Base-by-base conservation (phyloP, 2,329 filamentous ascomycete species). In the Ophiocordyceps camponoti-saundersi region DNA sequence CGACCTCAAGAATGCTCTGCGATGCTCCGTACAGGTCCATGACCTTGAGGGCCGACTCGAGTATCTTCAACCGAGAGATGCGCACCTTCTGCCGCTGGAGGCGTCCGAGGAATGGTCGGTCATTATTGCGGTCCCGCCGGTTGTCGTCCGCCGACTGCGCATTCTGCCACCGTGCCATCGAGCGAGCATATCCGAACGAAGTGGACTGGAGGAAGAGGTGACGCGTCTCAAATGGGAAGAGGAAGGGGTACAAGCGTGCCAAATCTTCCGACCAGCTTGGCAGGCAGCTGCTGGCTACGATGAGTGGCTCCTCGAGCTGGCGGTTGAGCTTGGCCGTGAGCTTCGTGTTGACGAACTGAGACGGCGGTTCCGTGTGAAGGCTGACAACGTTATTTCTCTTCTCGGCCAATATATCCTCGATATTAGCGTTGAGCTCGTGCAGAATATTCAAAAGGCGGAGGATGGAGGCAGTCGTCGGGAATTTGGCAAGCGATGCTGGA, bases 1-100 rank as follows among this genome's bases (percentile, higher is more conserved):
- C 93, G 2, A 98, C 90, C 59, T 98, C 92, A 1, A 98, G 68
- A 26, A 96, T 85, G 60, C 90, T 96, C 49, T 94, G 86, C 1
- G 90, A 94, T n/a, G 86, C 86, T 1, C 92, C 92, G 57, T 98
- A 98, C 3, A 96, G 75, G 56, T 98, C 90, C 90, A 98, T 96
- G 29, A 98, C 92, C 64, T 98, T 98, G 61, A 96, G 72, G 0
- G 92, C 92, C 15, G 92, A 96, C 61, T 98, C 92, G 8, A 98
- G 72, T 43, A 98, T 95, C 56, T 93, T 88, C n/a, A 79, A 79
- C 42, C 92, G 79, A 6, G 90, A 95, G 50, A 98, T 96, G 42
- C 92, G 82, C n/a, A 98, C 90, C 64, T 98, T 98, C 59, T 98
- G 92, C 48, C 92, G 80, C 61, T 96, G 92, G 1, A 95, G 73